Conservation (phyloP, 163 green algal genomes). For the Scenedesmus sp. region DNA sequence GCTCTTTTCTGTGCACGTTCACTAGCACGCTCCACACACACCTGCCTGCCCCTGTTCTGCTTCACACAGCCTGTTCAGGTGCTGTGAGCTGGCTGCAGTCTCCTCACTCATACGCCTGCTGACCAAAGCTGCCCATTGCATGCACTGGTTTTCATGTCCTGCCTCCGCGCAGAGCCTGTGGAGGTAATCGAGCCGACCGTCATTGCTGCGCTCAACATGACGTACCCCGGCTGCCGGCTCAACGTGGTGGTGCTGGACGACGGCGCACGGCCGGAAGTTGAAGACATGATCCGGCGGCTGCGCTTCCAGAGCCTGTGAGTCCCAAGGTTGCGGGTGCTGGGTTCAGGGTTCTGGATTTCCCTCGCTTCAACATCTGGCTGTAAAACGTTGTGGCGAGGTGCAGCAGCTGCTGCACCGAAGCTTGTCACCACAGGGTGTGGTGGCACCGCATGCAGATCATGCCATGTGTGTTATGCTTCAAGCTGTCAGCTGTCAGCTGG, state of each 20-base stretch:
- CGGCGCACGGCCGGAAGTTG: conserved; percentile 46
- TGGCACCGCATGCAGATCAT: too few relatives aligned
- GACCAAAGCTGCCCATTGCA: too few relatives aligned
- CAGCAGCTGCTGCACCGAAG: too few relatives aligned
- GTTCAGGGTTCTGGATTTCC: background rate
- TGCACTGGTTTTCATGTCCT: too few relatives aligned
- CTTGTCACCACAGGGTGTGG: too few relatives aligned
- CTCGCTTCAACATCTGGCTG: too few relatives aligned
- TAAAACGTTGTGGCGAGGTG: conserved; percentile 60
- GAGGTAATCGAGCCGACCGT: conserved; percentile 70
- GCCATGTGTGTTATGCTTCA: background rate
- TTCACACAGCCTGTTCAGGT: background rate
- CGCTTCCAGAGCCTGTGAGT: conserved; percentile 46
- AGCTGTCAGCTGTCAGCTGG: too few relatives aligned
- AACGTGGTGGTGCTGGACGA: conserved; percentile 70
- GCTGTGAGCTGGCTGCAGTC: background rate
- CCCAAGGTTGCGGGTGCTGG: background rate
- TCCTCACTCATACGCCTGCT: background rate
- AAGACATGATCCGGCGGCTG: conserved; percentile 53
- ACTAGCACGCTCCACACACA: too few relatives aligned
- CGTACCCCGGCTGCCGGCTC: conserved; percentile 57
- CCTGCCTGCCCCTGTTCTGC: background rate
- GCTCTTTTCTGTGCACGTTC: too few relatives aligned
- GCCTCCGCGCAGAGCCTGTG: conserved; percentile 59
- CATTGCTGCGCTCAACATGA: conserved; percentile 70